Base-by-base conservation (phyloP, 2,329 filamentous ascomycete genomes). In the Xylariomycetidae sp. region DNA sequence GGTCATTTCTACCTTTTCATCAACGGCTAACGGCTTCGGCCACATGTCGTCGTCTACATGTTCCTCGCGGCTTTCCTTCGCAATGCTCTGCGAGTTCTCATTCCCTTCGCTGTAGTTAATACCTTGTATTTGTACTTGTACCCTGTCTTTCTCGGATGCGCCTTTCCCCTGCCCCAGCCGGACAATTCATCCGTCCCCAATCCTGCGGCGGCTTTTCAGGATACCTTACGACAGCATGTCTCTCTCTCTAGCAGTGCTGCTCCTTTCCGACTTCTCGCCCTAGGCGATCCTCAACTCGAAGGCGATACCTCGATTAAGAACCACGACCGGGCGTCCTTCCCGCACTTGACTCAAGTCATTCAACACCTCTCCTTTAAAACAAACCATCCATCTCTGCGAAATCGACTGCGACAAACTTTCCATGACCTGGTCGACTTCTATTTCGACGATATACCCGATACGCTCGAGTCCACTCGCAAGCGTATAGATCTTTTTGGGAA, bases 211-310 rank as follows among this genome's bases (percentile, higher is more conserved):
- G 59, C 64, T 7, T 67, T 63, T 30, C 33, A 55, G 37, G 59
- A 67, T 42, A 64, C 67, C 1, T 34, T 59, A 11, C 52, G 40
- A 29, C 57, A 58, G 22, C 58, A 59, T 41, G 27, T 52, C 39
- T 46, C 42, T 27, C 51, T 36, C 31, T 46, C 45, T 48, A 49
- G 38, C 27, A 51, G 43, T 34, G 45, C 57, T 19, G 86, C 88
- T 4, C 87, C 88, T 1, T 95, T 97, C 53, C 77, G 90, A 37
- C 77, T 97, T 3, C 80, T 97, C 11, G 80, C 88, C 1, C 76
- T 97, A 15, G 90, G 85, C 40, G 90, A 97, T 58, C 90, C 90
- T 5, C 90, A 97, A 59, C 76, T 97, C 34, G 90, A 97, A 63
- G 90, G 90, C 49, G 87, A 95, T 56, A 88, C 84, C 3, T 88